Evolutionary conservation across 495 filamentous ascomycete species (phyloP).

Genomic region (Neurospora sp.): DNA sequence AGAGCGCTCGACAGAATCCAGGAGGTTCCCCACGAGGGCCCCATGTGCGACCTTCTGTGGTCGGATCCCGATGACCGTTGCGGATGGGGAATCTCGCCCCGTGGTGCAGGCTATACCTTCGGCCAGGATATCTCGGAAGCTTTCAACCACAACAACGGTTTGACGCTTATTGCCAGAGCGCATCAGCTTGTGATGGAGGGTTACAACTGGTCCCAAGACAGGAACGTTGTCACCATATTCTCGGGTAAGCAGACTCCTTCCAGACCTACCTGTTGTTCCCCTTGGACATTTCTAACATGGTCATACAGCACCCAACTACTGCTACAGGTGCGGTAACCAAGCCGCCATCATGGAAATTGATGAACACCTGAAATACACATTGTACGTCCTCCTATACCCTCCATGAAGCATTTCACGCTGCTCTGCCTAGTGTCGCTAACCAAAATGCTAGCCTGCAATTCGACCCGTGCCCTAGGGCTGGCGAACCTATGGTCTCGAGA

Average conservation of each 20-base stretch:
- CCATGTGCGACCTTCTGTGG: conserved; percentile 98
- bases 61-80: conserved; percentile 97
- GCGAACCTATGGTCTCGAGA: conserved; percentile 97
- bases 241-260: conserved; percentile 52
- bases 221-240: conserved; percentile 98
- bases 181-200: conserved; percentile 98
- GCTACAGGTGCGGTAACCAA: conserved; percentile 97
- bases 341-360: conserved; percentile 99
- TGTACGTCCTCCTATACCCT: conserved; percentile 58
- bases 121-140: conserved; percentile 99
- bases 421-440: conserved; percentile 9
- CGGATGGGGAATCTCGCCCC: conserved; percentile 95
- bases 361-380: conserved; percentile 98
- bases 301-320: conserved; percentile 81
- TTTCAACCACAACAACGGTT: conserved; percentile 98
- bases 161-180: conserved; percentile 88
- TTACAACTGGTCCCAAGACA: conserved; percentile 95
- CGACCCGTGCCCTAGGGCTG: conserved; percentile 93
- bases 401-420: not conserved
- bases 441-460: conserved; percentile 75
- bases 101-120: conserved; percentile 97
- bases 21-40: conserved; percentile 96
- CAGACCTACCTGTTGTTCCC: not conserved
- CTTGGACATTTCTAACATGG: conserved; percentile 6
- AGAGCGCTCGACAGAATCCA: conserved; percentile 91